Evolutionary conservation across 2,329 filamentous ascomycete species (phyloP).

Genomic region (Ophiocordyceps camponoti-floridani): DNA sequence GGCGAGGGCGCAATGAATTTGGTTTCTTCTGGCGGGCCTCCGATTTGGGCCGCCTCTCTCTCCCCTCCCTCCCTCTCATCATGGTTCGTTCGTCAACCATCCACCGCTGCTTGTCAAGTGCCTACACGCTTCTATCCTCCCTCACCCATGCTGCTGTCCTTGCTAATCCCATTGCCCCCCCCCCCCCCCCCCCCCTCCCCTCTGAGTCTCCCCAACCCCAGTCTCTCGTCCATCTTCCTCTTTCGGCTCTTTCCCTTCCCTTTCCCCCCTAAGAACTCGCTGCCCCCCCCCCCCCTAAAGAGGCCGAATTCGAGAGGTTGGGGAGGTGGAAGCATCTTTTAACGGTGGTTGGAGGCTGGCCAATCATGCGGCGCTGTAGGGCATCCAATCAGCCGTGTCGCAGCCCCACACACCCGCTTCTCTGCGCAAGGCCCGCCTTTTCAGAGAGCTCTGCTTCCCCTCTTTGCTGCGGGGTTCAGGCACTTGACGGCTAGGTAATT

Average conservation of each 20-base stretch:
- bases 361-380: conserved; percentile 1
- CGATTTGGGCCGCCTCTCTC: conserved; percentile 1
- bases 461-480: neutral
- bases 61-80: no score
- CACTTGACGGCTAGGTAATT: no score
- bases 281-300: neutral
- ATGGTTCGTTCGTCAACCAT: no score
- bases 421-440: neutral
- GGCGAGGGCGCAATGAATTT: no score
- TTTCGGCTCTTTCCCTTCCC: neutral
- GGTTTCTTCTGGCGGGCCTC: neutral
- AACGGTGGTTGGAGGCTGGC: neutral
- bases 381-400: conserved; percentile 2
- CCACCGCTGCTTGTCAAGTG: no score
- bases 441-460: neutral
- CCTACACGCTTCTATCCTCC: no score
- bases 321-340: neutral
- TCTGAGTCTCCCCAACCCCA: no score
- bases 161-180: no score
- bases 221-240: neutral
- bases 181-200: neutral
- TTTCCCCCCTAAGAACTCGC: neutral
- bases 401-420: conserved; percentile 1
- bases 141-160: no score
- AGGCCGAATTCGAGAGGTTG: conserved; percentile 5